Evolutionary conservation across 208 protist species (phyloP), one percentile per base, ranked within the genome.

Genomic region (Trypanosoma congolense): DNA sequence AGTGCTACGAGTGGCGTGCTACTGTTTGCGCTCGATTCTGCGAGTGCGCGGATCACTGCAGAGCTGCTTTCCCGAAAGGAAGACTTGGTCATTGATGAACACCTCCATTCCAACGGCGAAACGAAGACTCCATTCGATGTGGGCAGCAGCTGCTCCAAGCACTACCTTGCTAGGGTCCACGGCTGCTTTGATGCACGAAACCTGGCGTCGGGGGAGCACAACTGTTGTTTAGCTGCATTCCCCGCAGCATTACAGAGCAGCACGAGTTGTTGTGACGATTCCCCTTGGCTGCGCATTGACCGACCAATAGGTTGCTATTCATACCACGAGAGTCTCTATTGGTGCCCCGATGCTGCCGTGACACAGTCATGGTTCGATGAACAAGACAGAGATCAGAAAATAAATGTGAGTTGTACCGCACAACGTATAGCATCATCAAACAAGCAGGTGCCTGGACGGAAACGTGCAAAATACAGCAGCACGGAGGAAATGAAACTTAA

Each of bases 1-100:
- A 79, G 71, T 0, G 75, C 75, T 4, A 96, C 90, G 22, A 93
- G 85, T 56, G 90, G 90, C 28, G 80, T 96, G 10, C 68, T 95
- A 1, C 36, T 92, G 6, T 95, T 92, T 30, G 83, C 65, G 2
- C 58, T 93, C 2, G 69, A 87, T 53, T 66, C 61, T 24, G 43
- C 46, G 1, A 69, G 66, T 18, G 79, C 86, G 4, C 65, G 75
- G 1, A 50, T 62, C 18, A 77, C 70, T 22, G 69, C 85, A 0
- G 61, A 52, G 19, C 45, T 74, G 8, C 61, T 90, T 4, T 47
- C 82, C 2, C 65, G 77, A 56, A 87, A 86, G 50, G 9, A 31
- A 14, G 41, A 40, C n/a, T 31, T 25, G 22, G 33, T 35, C 16
- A 21, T 14, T 10, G 24, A 57, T 21, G 12, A 26, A 31, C 30